Evolutionary conservation across 2,329 filamentous ascomycete species (phyloP), one percentile per base, ranked within the genome.

Genomic region (Ceratocystis colombiana): DNA sequence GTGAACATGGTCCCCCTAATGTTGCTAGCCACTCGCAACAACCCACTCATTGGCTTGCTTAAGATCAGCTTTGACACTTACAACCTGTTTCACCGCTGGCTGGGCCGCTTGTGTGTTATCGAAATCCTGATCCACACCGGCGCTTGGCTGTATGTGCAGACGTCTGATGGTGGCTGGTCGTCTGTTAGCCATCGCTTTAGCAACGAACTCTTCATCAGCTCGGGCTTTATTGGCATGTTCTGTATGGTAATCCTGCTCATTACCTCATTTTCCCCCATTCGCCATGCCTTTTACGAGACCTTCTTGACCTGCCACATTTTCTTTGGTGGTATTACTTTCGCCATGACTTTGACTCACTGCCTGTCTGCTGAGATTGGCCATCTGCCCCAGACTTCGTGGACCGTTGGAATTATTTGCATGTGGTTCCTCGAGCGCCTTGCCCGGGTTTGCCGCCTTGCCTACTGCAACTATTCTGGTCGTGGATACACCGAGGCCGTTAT

Each of bases 221-320:
- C 84, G 46, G 88, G 87, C 55, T 80, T 84, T 71, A 77, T 86
- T 30, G 86, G 81, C 59, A 82, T 79, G 1, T 74, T 83, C 62
- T 80, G 83, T 46, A 82, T 96, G 73, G 71, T 83, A 50, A 73
- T 88, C 57, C 79, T 97, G 59, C 72, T 88, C 65, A 72, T 96
- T 64, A 79, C 87, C 33, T 87, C 90, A 8, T 78, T 88, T 65
- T 93, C 90, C 1, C 88, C 91, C 0, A 73, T 99, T 64, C 87
- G 94, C 68, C 93, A 96, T 75, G 91, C 92, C 48, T 96, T 96
- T 74, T 99, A 99, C 78, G 94, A 99, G 77, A 95, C 90, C 0
- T 99, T 99, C 77, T 82, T 97, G 71, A 90, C 89, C 73, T 76
- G 88, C 37, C 94, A 97, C 77, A 91, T 96, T 71, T 75, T 89